Conservation (phyloP, 2,329 filamentous ascomycete genomes). For the Raffaelea ambrosiae region DNA sequence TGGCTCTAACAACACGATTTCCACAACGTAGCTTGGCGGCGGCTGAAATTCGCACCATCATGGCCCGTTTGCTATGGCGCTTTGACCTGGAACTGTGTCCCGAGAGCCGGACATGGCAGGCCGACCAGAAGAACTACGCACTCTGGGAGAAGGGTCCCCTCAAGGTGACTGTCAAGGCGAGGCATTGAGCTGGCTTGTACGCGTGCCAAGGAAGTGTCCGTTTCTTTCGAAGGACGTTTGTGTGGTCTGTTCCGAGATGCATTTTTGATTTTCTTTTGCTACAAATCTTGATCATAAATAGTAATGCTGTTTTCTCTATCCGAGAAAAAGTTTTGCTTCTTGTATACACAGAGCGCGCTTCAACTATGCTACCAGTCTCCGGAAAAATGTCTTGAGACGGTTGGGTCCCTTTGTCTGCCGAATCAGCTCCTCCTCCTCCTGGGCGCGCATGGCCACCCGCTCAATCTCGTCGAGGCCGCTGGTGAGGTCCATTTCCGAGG, state of each 20-base stretch:
- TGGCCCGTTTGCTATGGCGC: slow-evolving; percentile 37
- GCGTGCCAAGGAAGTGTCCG: no score
- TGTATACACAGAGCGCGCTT: no score
- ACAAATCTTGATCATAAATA: no score
- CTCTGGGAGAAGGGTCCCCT: slow-evolving; percentile 32
- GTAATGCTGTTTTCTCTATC: no score
- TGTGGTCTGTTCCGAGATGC: no score
- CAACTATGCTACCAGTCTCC: neutral
- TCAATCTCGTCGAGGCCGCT: neutral
- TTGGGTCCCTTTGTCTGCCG: neutral
- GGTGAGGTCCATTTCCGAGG: neutral
- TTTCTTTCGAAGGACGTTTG: no score
- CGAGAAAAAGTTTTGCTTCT: no score
- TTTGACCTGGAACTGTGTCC: slow-evolving; percentile 36
- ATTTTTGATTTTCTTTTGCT: no score
- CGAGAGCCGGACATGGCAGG: slow-evolving; percentile 28
- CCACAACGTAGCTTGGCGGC: slow-evolving; percentile 32
- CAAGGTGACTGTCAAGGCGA: slow-evolving; percentile 13
- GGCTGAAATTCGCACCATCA: slow-evolving; percentile 39
- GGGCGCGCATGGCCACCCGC: neutral
- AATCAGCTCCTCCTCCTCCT: neutral
- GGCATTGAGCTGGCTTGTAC: no score
- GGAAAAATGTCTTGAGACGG: neutral
- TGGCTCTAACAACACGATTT: neutral
- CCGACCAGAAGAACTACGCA: slow-evolving; percentile 26